phyloP scores from a whole-genome alignment of 768 basidiomycete species.

The Exsudoporus frostii region DNA sequence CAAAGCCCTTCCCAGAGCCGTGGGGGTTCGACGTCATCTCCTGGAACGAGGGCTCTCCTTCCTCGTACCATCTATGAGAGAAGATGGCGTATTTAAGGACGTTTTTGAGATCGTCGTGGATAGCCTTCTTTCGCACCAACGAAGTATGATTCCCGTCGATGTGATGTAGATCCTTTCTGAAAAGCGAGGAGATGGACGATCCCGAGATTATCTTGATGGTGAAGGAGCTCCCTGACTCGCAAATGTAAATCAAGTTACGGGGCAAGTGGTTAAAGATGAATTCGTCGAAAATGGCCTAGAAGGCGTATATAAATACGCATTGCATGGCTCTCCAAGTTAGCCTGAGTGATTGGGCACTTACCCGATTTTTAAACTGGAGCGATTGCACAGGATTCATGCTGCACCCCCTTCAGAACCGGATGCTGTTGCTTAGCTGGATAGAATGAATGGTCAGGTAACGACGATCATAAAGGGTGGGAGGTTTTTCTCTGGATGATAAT shows the following conservation, averaged over 20 bases:
- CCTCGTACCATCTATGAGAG: conserved; percentile 13
- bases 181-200: background rate
- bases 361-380: background rate
- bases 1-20: conserved; percentile 4
- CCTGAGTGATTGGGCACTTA: background rate
- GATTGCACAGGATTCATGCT: background rate
- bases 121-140: background rate
- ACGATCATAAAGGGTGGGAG: background rate
- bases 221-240: background rate
- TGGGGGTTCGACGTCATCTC: background rate
- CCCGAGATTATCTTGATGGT: background rate
- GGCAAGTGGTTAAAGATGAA: background rate
- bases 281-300: background rate
- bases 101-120: background rate
- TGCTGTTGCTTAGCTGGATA: background rate
- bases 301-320: too few species aligned
- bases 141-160: background rate
- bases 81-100: conserved; percentile 14
- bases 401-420: background rate
- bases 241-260: background rate
- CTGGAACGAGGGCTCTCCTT: conserved; percentile 8
- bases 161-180: background rate
- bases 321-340: background rate
- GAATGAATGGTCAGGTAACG: background rate
- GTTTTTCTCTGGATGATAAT: background rate